Base-by-base conservation (phyloP, 2,329 filamentous ascomycete genomes). In the Trichoderma sp. region DNA sequence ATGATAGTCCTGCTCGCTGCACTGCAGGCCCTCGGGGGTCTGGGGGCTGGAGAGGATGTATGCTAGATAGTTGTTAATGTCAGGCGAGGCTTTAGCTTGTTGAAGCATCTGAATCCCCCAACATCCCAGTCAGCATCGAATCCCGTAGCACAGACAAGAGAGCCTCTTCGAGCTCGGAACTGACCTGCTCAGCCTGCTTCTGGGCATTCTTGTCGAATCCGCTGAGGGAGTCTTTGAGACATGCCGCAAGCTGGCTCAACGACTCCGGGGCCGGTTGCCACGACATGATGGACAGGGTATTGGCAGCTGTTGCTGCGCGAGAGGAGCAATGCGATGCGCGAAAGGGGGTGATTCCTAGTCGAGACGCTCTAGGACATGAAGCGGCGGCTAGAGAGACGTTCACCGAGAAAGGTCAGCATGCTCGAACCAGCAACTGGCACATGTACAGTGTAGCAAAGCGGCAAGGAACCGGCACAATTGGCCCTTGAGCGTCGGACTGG, bases 31-130 rank as follows among this genome's bases (percentile, higher is more conserved):
- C 68, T 83, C 80, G 58, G 91, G 88, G 61, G 85, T 83, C 72
- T 89, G 85, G 68, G 88, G 79, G 74, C 87, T 93, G 70, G 92
- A 93, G 80, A 97, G 93, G 71, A 99, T 87, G 80, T 92, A 97
- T 74, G 93, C 92, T 55, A 99, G 89, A 80, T 99, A 99, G 82
- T 98, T 98, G 84, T 96, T 95, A 84, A 97, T 92, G 79, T 98
- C 95, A 59, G 94, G 94, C 13, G 92, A 96, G 64, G 85, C 83
- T 79, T 93, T 96, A 70, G 95, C 96, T 82, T 97, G 92, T 73
- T 89, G 86, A 75, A 99, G 92, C 93, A 98, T 96, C 96, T 98
- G 75, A 28, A 39, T 64, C 70, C 59, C 68, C 59, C 64, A 65
- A 39, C 21, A 24, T 11, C 28, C 26, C 28, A 52, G 32, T 72